Evolutionary conservation across 257 asterid genomes (phyloP), one percentile per base, ranked within the genome.

Genomic region (Jasminum sambac): DNA sequence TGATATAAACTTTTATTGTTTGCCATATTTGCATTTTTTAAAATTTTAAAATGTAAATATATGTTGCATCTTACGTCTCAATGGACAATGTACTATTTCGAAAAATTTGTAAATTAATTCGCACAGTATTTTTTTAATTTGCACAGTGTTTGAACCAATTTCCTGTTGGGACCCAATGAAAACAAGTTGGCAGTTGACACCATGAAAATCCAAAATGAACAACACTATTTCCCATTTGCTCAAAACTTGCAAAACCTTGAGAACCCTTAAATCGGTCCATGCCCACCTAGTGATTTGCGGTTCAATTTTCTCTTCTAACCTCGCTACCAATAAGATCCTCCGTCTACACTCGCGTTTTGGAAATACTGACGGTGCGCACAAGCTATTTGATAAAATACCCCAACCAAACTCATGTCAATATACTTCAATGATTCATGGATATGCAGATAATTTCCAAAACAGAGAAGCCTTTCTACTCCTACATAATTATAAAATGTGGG

Each of bases 391-490:
- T 64, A 64, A 66, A 79, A 71, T 75, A 63, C 60, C 71, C 21
- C 67, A 62, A 43, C 59, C 42, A 30, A 77, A 72, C 42, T 46
- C 74, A 23, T 72, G 66, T 66, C 69, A 37, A 30, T 44, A 58
- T 43, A 38, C 36, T 50, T 74, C 78, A 59, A 40, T 74, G 63
- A 74, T 74, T 74, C 78, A 74, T 74, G 78, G 78, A 38, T 67
- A 74, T 43, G 68, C 67, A 9, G 78, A 74, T 37, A 43, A 67
- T 74, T 66, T 30, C 23, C 63, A 74, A 64, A 58, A 74, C 5
- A 59, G n/a, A 40, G 73, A 74, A 26, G 73, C 73, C 5, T 74
- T 74, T 59, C n/a, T n/a, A 3, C 50, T 74, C 14, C 68, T 67
- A 12, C 30, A 11, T 3, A n/a, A n/a, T n/a, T n/a, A n/a, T n/a